Evolutionary conservation across 2,329 filamentous ascomycete genomes (phyloP), one percentile per base, ranked within the genome.

Genomic region (Penicillium crustosum): DNA sequence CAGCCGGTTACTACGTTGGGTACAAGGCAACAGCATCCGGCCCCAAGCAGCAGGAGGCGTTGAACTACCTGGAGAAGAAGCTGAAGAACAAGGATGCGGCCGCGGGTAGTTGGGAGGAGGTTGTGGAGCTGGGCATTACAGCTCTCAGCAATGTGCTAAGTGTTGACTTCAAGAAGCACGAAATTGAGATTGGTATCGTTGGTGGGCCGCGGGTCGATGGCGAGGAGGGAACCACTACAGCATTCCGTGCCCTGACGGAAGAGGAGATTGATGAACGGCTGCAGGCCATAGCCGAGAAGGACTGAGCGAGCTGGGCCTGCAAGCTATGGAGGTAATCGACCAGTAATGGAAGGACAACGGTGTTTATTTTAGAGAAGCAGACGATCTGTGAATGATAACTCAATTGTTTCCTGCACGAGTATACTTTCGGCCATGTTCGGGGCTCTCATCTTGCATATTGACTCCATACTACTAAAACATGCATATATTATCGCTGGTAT

Each of bases 31-130:
- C 94, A 47, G 91, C 94, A 53, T 95, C 94, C 8, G 94, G 94
- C 6, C 94, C 94, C 54, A 99, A 99, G 82, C 93, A 97, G 77
- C 94, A 99, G 77, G 94, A 99, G 83, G 94, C 94, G 62, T 86
- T 97, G 75, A 99, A 99, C 79, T 92, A 96, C 77, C 83, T 99
- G 58, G 94, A 99, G 86, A 97, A 97, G 88, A 97, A 97, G 85
- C 87, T 99, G 77, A 96, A 97, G 83, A 97, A 96, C 87, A 97
- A 97, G 87, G 93, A 97, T 72, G 83, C 85, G 70, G 94, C 93
- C 36, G 89, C 94, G 57, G 94, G 94, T 61, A 88, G 82, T 73
- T 99, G 94, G 94, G 91, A 96, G 78, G 94, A 99, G 60, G 94
- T 99, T 49, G 93, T 99, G 49, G 94, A 99, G 82, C 83, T 97